Percentiles rank a stretch among this genome's conserved stretches.
Evolutionary conservation across 306 rosid genomes (phyloP).

Genomic region (Vigna nakashimae): DNA sequence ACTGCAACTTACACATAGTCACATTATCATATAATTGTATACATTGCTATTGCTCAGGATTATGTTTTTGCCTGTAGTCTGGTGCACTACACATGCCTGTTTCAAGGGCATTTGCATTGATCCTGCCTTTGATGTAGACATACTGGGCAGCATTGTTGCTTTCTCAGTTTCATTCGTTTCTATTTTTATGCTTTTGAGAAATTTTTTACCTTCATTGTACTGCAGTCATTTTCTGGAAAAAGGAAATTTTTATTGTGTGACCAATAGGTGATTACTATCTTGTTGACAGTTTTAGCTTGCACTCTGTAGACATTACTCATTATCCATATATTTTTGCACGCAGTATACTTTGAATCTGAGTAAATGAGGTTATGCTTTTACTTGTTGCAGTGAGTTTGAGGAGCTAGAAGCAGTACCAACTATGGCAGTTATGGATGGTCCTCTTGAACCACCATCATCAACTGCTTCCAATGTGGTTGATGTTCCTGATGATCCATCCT

Average conservation of each 20-base stretch:
- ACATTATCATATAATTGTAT: conserved; percentile 13
- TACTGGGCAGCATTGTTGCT: conserved; percentile 23
- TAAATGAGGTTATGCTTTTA: conserved; percentile 26
- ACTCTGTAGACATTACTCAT: background rate
- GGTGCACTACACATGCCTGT: background rate
- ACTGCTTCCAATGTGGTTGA: conserved; percentile 56
- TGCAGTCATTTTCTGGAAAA: background rate
- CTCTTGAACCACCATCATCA: conserved; percentile 60
- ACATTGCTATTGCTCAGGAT: background rate
- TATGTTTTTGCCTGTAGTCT: background rate
- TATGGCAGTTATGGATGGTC: conserved; percentile 73
- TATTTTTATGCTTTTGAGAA: conserved; percentile 17
- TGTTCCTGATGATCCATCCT: conserved; percentile 62
- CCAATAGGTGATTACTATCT: conserved; percentile 9
- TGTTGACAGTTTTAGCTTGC: conserved; percentile 22
- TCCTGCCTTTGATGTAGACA: conserved; percentile 13
- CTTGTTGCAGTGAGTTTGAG: conserved; percentile 62
- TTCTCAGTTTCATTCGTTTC: background rate
- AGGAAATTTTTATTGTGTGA: background rate
- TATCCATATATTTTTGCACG: conserved; percentile 19
- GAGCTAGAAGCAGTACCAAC: conserved; percentile 71
- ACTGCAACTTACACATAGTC: conserved; percentile 3
- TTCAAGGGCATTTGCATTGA: conserved; percentile 12
- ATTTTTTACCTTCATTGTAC: background rate
- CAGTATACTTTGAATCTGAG: conserved; percentile 33